phyloP scores from a whole-genome alignment of 2,329 filamentous ascomycete genomes.

The Nemania diffusa region DNA sequence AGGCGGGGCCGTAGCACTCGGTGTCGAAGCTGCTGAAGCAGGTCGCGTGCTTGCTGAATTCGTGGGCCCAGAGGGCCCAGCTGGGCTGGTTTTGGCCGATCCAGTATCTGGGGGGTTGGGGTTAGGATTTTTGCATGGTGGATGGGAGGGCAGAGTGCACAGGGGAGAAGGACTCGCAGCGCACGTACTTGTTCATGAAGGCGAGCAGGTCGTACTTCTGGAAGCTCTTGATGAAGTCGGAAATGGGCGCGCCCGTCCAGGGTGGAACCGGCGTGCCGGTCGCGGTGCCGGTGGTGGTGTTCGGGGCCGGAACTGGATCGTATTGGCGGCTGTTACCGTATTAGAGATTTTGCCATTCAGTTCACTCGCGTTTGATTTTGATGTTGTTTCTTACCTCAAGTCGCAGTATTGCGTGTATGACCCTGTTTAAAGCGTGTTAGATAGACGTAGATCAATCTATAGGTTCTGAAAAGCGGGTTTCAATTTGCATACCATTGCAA shows the following conservation, averaged over 20 bases:
- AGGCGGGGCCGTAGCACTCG: constrained; percentile 71
- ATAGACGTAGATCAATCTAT: background rate
- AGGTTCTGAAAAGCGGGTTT: background rate
- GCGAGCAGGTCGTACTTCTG: constrained; percentile 68
- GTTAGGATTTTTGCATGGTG: constrained; percentile 38
- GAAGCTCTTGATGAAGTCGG: constrained; percentile 67
- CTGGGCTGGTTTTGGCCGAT: constrained; percentile 66
- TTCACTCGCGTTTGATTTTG: background rate
- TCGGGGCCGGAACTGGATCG: constrained; percentile 69
- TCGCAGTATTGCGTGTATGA: constrained; percentile 76
- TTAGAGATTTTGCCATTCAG: background rate
- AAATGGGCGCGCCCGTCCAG: constrained; percentile 68
- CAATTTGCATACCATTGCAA: constrained; percentile 53
- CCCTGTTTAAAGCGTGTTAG: constrained; percentile 63
- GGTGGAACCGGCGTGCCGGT: constrained; percentile 64
- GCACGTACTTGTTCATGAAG: constrained; percentile 68
- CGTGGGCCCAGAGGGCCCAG: constrained; percentile 71
- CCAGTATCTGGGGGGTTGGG: constrained; percentile 58
- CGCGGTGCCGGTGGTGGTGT: constrained; percentile 68
- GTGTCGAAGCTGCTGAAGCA: constrained; percentile 74
- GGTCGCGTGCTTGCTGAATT: constrained; percentile 75
- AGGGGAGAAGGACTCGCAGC: background rate
- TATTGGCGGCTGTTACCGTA: constrained; percentile 64
- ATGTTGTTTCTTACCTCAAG: constrained; percentile 50
- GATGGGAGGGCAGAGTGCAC: background rate